Percentiles rank a stretch among this genome's conserved stretches.
Conservation (phyloP, 2,329 filamentous ascomycete species). For the Tolypocladium ovalisporum region DNA sequence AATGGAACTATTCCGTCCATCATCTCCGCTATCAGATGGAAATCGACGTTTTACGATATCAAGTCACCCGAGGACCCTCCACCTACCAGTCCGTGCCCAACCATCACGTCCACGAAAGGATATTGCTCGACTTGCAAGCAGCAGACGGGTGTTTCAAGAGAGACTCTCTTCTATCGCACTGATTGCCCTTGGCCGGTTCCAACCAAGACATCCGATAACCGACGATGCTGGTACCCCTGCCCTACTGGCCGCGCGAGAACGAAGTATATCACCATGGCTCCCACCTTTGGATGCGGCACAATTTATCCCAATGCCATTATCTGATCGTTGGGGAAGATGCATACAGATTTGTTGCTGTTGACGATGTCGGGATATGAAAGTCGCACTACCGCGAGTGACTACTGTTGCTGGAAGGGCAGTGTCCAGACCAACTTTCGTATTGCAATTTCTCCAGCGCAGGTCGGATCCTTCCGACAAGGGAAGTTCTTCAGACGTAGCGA, state of each 20-base stretch:
- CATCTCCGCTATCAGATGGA: too few species aligned
- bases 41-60: background rate
- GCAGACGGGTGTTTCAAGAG: background rate
- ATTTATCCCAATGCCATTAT: background rate
- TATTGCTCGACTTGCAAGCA: background rate
- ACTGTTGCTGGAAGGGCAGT: too few species aligned
- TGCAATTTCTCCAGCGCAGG: too few species aligned
- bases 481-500: too few species aligned
- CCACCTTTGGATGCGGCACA: background rate
- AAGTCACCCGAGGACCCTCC: background rate
- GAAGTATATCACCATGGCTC: background rate
- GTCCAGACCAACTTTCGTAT: too few species aligned
- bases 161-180: background rate
- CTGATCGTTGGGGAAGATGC: background rate
- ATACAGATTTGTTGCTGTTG: too few species aligned
- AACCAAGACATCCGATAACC: background rate
- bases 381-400: too few species aligned
- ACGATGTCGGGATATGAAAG: too few species aligned
- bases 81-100: background rate
- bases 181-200: background rate
- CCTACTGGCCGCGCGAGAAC: background rate
- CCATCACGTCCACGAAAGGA: background rate
- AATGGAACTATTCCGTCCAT: too few species aligned
- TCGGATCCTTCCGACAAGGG: too few species aligned
- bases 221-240: background rate